phyloP scores from a whole-genome alignment of 768 basidiomycete genomes.

The Panaeolus cyanescens region DNA sequence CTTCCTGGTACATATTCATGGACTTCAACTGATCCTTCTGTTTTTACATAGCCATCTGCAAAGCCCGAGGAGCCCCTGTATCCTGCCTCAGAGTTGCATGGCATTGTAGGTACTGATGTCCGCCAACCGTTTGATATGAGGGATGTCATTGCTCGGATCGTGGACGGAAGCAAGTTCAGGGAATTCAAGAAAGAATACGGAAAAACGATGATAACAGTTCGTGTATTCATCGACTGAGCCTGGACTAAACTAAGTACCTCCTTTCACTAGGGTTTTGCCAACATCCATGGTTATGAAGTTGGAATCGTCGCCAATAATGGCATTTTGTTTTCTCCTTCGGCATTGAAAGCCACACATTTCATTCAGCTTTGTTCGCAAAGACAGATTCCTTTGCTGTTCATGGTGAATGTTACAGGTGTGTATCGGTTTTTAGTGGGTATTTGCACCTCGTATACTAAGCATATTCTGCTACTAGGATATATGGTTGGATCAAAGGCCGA shows the following conservation, averaged over 20 bases:
- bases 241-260: neutral
- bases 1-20: neutral
- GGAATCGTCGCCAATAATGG: slow-evolving; percentile 96
- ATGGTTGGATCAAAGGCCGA: slow-evolving; percentile 98
- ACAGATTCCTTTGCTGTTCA: slow-evolving; percentile 85
- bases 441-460: slow-evolving; percentile 10
- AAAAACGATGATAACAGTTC: slow-evolving; percentile 83
- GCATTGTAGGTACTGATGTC: slow-evolving; percentile 89
- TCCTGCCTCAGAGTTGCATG: slow-evolving; percentile 79
- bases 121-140: slow-evolving; percentile 92
- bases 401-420: slow-evolving; percentile 90
- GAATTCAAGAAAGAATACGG: slow-evolving; percentile 98
- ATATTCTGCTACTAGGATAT: slow-evolving; percentile 50
- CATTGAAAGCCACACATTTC: slow-evolving; percentile 93
- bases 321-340: slow-evolving; percentile 91
- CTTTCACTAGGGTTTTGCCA: slow-evolving; percentile 74
- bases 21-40: neutral
- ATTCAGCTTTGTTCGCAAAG: slow-evolving; percentile 94
- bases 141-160: slow-evolving; percentile 88
- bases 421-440: slow-evolving; percentile 10
- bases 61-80: slow-evolving; percentile 75
- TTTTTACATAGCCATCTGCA: slow-evolving; percentile 50
- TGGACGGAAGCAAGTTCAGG: slow-evolving; percentile 88
- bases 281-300: slow-evolving; percentile 86
- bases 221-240: slow-evolving; percentile 17